phyloP scores from a whole-genome alignment of 2,329 filamentous ascomycete genomes.

The Cladophialophora yegresii region DNA sequence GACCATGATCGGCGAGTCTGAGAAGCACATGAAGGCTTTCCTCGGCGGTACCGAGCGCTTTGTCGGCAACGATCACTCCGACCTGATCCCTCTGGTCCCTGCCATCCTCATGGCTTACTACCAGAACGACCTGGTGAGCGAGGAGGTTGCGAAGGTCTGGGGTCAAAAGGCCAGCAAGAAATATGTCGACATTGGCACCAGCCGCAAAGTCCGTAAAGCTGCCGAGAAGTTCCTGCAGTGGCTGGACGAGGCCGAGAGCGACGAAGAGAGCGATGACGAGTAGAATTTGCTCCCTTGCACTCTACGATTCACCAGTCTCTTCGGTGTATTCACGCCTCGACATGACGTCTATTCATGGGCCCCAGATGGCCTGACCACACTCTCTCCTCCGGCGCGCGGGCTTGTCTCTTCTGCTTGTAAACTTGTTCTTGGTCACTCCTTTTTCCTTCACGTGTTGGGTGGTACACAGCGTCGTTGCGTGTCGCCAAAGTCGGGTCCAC shows the following conservation, averaged over 20 bases:
- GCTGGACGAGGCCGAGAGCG: slow-evolving; percentile 78
- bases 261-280: slow-evolving; percentile 53
- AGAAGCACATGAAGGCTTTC: slow-evolving; percentile 93
- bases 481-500: slow-evolving; percentile 9
- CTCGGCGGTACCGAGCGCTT: slow-evolving; percentile 94
- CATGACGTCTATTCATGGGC: background rate
- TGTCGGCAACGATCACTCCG: slow-evolving; percentile 76
- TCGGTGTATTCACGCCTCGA: background rate
- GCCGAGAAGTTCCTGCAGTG: slow-evolving; percentile 92
- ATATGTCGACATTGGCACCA: slow-evolving; percentile 85
- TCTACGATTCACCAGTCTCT: background rate
- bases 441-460: slow-evolving; percentile 7
- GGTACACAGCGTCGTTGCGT: slow-evolving; percentile 9
- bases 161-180: slow-evolving; percentile 96
- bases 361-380: background rate
- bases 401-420: slow-evolving; percentile 8
- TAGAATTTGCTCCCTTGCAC: slow-evolving; percentile 5
- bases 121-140: slow-evolving; percentile 81
- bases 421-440: slow-evolving; percentile 25
- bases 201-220: slow-evolving; percentile 93
- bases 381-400: slow-evolving; percentile 25
- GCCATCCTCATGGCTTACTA: slow-evolving; percentile 90
- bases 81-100: slow-evolving; percentile 74
- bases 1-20: slow-evolving; percentile 79
- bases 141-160: slow-evolving; percentile 89